These are phyloP conservation scores for Penicillium cinerascens DNA, from an alignment of 495 filamentous ascomycete genomes.

Conservation along the genomic window DNA sequence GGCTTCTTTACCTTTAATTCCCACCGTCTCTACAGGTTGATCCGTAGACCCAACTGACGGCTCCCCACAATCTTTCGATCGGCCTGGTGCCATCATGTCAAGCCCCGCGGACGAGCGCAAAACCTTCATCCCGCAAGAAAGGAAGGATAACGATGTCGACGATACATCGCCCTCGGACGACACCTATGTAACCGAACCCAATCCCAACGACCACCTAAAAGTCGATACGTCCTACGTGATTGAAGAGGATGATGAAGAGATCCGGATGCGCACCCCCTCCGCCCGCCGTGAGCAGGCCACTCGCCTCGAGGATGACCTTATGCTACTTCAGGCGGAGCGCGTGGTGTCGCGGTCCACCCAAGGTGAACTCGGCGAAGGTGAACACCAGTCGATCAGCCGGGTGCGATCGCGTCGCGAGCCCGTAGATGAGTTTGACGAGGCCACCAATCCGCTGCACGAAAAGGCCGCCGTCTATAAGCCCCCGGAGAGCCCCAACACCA, in stretches of 20 bases:
- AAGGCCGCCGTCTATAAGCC: slow-evolving; percentile 66
- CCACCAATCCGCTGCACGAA: slow-evolving; percentile 71
- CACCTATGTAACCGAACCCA: slow-evolving; percentile 33
- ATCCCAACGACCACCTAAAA: slow-evolving; percentile 26
- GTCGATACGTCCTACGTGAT: slow-evolving; percentile 33
- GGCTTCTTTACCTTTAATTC: not conserved
- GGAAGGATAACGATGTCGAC: slow-evolving; percentile 24
- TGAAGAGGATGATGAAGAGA: slow-evolving; percentile 13
- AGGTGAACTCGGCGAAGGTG: slow-evolving; percentile 36
- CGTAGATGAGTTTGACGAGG: slow-evolving; percentile 82
- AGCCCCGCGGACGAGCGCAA: slow-evolving; percentile 48
- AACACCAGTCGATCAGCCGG: slow-evolving; percentile 43
- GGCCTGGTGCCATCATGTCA: slow-evolving; percentile 49
- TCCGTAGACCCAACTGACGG: not conserved
- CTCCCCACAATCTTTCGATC: slow-evolving; percentile 20
- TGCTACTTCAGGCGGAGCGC: slow-evolving; percentile 77
- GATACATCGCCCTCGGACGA: slow-evolving; percentile 37
- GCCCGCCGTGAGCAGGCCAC: slow-evolving; percentile 62
- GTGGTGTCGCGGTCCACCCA: slow-evolving; percentile 58
- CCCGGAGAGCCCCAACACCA: slow-evolving; percentile 60
- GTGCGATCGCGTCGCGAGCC: slow-evolving; percentile 51
- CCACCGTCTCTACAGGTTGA: slow-evolving; percentile 1
- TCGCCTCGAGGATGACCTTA: slow-evolving; percentile 79
- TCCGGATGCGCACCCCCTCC: slow-evolving; percentile 42
- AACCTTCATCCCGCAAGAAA: slow-evolving; percentile 19